Evolutionary conservation across 176 grass and related monocot genomes (phyloP).

Genomic region (Typha latifolia): DNA sequence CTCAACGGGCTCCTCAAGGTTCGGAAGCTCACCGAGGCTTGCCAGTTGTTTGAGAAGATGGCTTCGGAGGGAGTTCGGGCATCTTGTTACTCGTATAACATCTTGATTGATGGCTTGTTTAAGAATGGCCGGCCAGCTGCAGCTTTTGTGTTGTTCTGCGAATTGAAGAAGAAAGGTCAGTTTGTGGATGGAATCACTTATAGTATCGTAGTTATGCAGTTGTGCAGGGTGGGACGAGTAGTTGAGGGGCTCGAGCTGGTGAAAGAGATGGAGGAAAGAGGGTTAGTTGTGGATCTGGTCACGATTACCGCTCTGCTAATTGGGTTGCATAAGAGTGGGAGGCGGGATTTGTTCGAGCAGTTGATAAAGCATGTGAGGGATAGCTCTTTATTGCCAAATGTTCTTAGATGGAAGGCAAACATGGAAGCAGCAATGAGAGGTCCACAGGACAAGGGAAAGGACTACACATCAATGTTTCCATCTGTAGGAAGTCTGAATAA

Average conservation of each 20-base stretch:
- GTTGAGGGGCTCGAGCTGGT: slow-evolving; percentile 63
- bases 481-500: slow-evolving; percentile 52
- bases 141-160: slow-evolving; percentile 56
- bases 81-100: slow-evolving; percentile 66
- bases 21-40: slow-evolving; percentile 76
- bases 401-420: slow-evolving; percentile 66
- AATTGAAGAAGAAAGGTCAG: slow-evolving; percentile 70
- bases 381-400: slow-evolving; percentile 38
- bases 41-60: slow-evolving; percentile 76
- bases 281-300: slow-evolving; percentile 75
- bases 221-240: slow-evolving; percentile 58
- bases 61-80: slow-evolving; percentile 57
- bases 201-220: slow-evolving; percentile 64
- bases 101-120: slow-evolving; percentile 76
- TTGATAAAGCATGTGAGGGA: slow-evolving; percentile 73
- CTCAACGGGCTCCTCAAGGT: slow-evolving; percentile 79
- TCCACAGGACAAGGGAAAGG: slow-evolving; percentile 60
- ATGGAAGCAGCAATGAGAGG: slow-evolving; percentile 58
- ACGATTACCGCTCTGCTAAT: slow-evolving; percentile 75
- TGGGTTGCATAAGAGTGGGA: slow-evolving; percentile 55
- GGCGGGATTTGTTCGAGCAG: slow-evolving; percentile 62
- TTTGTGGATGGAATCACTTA: slow-evolving; percentile 77
- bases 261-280: slow-evolving; percentile 74
- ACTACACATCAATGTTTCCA: slow-evolving; percentile 54
- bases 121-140: slow-evolving; percentile 65